Evolutionary conservation across 2,329 filamentous ascomycete genomes (phyloP), one percentile per base, ranked within the genome.

Genomic region (Diplodia scrobiculata): DNA sequence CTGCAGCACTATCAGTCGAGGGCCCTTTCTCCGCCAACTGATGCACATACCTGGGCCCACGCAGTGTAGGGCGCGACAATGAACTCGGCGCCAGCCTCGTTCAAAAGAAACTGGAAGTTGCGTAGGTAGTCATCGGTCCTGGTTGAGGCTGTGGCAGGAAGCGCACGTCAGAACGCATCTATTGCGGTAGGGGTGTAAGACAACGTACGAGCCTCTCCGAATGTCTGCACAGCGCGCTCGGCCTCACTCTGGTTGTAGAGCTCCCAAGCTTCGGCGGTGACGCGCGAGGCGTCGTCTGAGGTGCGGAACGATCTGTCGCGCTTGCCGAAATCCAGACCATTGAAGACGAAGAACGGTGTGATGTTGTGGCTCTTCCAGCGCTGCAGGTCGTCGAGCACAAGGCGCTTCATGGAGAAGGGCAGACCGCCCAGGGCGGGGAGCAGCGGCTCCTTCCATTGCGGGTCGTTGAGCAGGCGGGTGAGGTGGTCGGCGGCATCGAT

Each of bases 401-500:
- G 89, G 70, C 81, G 83, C 77, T 86, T 86, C 74, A 98, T 84
- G 63, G 90, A 90, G 68, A 91, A 87, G 2, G 94, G 95, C 68
- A 94, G 85, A 67, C 95, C 95, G 59, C 94, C 95, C 55, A 98
- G 86, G 25, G 95, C 95, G 65, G 92, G 88, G 38, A 98, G 85
- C 38, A 99, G 87, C 50, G 94, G 93, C 78, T 99, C 95, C 74
- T 91, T 89, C 53, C 86, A 88, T 32, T 87, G 85, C 21, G 73
- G 72, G 67, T 73, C 73, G 74, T 89, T 87, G 72, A 97, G 87
- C 70, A 96, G 86, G 67, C 88, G 87, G 76, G 89, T 85, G 69
- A 99, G 86, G 77, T 95, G 98, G 78, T 96, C 90, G 63, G 91
- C 89, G 66, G 94, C 95, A 81, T 97, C 93, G 73, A 98, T 88